Evolutionary conservation across 345 rosid genomes (phyloP).

Genomic region (Combretum micranthum): DNA sequence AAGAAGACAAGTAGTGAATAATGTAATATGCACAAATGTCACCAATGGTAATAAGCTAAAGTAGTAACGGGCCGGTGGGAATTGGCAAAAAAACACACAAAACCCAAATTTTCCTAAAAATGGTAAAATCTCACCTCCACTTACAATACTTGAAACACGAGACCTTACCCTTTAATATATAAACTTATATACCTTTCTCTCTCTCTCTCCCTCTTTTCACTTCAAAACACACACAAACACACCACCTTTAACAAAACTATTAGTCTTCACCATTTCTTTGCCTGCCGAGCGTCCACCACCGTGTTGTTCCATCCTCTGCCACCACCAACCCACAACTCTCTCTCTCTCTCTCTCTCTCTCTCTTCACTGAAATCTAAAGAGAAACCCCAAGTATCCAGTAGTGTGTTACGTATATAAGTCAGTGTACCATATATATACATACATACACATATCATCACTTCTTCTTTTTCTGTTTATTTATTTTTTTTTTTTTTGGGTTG

Average conservation of each 20-base stretch:
- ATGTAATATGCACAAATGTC: constrained; percentile 67
- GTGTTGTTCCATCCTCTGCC: constrained; percentile 25
- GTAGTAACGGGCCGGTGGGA: constrained; percentile 13
- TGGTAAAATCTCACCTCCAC: constrained; percentile 7
- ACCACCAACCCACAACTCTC: constrained; percentile 9
- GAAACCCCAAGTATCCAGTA: constrained; percentile 3
- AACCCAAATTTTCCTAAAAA: constrained; percentile 7
- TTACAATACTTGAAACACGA: constrained; percentile 1
- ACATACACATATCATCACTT: too few relatives aligned
- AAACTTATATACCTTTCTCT: background rate
- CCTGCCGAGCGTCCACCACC: constrained; percentile 76
- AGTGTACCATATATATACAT: too few relatives aligned
- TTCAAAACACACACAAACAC: too few relatives aligned
- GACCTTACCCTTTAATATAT: constrained; percentile 1
- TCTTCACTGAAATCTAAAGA: constrained; percentile 23
- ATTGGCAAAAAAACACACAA: constrained; percentile 24
- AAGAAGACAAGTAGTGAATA: constrained; percentile 23
- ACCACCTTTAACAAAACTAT: constrained; percentile 18
- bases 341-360: constrained; percentile 25
- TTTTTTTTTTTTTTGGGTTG: too few relatives aligned
- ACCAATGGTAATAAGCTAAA: too few relatives aligned
- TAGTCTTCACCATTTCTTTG: constrained; percentile 34
- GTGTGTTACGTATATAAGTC: background rate
- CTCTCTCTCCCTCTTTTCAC: background rate
- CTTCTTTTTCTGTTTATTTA: too few relatives aligned